phyloP scores from a whole-genome alignment of 305 asterid genomes.

The Fraxinus velutina region DNA sequence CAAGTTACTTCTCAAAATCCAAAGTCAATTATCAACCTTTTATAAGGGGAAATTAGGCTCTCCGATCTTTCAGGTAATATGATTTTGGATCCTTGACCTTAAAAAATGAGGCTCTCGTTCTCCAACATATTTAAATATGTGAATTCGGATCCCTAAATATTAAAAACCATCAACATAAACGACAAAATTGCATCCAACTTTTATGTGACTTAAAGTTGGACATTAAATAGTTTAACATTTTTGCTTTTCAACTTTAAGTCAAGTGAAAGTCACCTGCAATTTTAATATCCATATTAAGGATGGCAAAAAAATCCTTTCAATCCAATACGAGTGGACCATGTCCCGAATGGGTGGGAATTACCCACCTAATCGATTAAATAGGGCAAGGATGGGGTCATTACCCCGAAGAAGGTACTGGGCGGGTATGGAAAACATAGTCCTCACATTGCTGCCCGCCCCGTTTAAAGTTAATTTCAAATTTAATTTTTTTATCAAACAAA shows the following conservation, averaged over 20 bases:
- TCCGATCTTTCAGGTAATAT: not conserved
- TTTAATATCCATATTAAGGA: not conserved
- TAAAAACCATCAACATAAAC: not conserved
- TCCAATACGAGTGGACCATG: no score
- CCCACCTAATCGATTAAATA: no score
- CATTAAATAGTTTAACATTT: no score
- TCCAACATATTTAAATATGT: not conserved
- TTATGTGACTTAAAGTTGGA: not conserved
- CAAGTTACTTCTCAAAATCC: not conserved
- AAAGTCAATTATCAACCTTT: not conserved
- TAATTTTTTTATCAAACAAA: no score
- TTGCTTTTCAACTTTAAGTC: not conserved
- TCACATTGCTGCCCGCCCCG: no score
- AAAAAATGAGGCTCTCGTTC: not conserved
- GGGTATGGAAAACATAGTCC: no score
- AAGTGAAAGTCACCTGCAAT: not conserved
- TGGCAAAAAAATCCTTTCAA: no score
- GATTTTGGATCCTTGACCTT: not conserved
- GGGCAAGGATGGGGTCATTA: no score
- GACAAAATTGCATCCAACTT: not conserved
- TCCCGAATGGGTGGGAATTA: no score
- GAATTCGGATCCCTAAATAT: not conserved
- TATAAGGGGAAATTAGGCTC: not conserved
- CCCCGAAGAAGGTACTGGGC: no score
- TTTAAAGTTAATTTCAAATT: no score